Base-by-base conservation (phyloP, 2,329 filamentous ascomycete genomes). In the Mariannaea elegans region DNA sequence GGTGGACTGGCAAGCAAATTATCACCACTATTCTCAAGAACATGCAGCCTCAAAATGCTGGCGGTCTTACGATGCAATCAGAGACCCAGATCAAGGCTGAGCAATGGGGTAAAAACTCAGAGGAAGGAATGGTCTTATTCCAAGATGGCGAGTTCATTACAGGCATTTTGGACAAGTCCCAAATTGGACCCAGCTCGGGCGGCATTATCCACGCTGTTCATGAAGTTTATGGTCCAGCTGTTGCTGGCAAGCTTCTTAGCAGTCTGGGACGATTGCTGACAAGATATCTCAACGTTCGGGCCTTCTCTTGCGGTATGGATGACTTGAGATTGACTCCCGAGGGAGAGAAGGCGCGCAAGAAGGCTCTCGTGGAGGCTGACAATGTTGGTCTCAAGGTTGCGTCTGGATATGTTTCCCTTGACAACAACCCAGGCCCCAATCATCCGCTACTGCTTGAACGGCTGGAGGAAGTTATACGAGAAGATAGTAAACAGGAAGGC, bases 1-100 rank as follows among this genome's bases (percentile, higher is more conserved):
- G 93, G 53, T 99, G 95, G 95, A 98, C 94, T 2, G 95, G 95
- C 64, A 99, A 99, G 78, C 95, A 99, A 73, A 84, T 99, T 46
- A 91, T 99, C 63, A 94, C 92, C 3, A 97, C 93, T 1, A 90
- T 99, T 7, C 79, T 99, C 56, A 93, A 93, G 76, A 99, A 99
- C 72, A 94, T 98, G 68, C 90, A 87, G 63, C 95, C 95, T 1
- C 77, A 83, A 10, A 87, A 89, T 64, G 91, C 90, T 68, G 87
- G 90, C 57, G 90, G 92, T 24, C 80, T 98, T 29, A 94, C 88
- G 69, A 87, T 98, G 77, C 87, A 84, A 9, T 91, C 92, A 49
- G 92, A 91, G 71, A 91, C 91, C 2, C 90, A 91, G 47, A 91
- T 95, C 13, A 87, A 90, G 27, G 85, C 84, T n/a, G 88, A 90